phyloP scores from a whole-genome alignment of 306 rosid species.

The Betula pendula region DNA sequence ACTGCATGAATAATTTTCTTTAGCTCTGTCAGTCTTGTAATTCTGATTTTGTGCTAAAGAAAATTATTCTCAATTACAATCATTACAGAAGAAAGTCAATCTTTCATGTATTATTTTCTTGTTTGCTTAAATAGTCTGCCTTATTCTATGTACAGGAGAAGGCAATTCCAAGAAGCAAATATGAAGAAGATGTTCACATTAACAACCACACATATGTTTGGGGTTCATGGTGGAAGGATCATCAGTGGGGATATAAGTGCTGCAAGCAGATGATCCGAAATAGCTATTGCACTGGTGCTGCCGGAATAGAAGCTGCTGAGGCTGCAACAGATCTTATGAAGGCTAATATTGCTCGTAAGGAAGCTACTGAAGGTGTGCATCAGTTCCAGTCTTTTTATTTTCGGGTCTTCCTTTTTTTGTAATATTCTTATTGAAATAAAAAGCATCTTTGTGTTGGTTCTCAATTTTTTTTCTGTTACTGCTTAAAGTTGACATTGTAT shows the following conservation, averaged over 20 bases:
- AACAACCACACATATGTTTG: constrained; percentile 67
- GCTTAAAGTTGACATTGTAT: background rate
- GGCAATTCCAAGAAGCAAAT: constrained; percentile 61
- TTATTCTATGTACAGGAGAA: constrained; percentile 34
- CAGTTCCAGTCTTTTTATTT: background rate
- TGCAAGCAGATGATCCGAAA: constrained; percentile 45
- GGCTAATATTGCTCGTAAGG: constrained; percentile 78
- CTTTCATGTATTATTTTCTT: background rate
- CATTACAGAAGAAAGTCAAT: background rate
- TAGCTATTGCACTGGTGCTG: constrained; percentile 60
- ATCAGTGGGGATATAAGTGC: constrained; percentile 85
- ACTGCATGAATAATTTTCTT: too few species aligned
- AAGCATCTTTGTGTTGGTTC: background rate
- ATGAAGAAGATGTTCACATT: constrained; percentile 54
- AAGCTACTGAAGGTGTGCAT: constrained; percentile 49
- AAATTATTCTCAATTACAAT: too few species aligned
- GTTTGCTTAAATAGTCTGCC: background rate
- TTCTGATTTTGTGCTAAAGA: too few species aligned
- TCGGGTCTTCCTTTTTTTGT: too few species aligned
- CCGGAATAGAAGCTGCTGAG: constrained; percentile 62
- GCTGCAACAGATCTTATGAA: constrained; percentile 68
- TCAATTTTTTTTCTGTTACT: background rate
- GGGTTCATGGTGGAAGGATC: constrained; percentile 86
- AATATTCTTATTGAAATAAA: background rate
- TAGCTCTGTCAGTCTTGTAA: too few species aligned